Evolutionary conservation across 2,329 filamentous ascomycete genomes (phyloP), one percentile per base, ranked within the genome.

Genomic region (Fusarium xyrophilum): DNA sequence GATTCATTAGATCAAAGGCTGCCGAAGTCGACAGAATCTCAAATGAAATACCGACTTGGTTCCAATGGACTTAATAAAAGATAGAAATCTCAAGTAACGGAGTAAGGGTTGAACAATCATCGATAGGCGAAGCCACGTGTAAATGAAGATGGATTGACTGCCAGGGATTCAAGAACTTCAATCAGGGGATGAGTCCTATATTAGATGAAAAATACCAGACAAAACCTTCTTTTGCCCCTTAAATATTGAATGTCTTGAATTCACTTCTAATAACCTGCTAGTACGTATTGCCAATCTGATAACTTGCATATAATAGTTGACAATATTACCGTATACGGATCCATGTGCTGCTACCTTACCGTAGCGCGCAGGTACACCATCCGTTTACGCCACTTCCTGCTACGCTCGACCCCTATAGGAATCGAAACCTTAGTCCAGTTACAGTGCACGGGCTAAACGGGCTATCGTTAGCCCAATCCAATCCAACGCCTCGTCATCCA

Each of bases 401-500:
- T 56, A 39, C 52, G 38, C 48, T 47, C 43, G 43, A 60, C 67
- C 55, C 65, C 69, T 60, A 60, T n/a, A n/a, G n/a, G n/a, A 68
- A 66, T 63, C 58, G 60, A 56, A 68, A 58, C 42, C 54, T 46
- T 46, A 56, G 50, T 44, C 27, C 50, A 32, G 60, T 62, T 62
- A 62, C 47, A 40, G 39, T 28, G 14, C 30, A 50, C 30, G 30
- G 46, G 21, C 46, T 53, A 56, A 44, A 50, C 30, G 30, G 46
- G 21, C 46, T 53, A 56, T 47, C 51, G 44, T 43, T 44, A 43
- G 38, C 50, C 50, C 36, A 53, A 42, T 54, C 58, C 43, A 53
- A 52, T 55, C 44, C 66, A 39, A 57, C 58, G 51, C 59, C 40
- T 68, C 66, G 27, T 67, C 65, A 68, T 65, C 65, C 60, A 53